Conservation (phyloP, 2,329 filamentous ascomycete genomes). For the Cordyceps cicadae region DNA sequence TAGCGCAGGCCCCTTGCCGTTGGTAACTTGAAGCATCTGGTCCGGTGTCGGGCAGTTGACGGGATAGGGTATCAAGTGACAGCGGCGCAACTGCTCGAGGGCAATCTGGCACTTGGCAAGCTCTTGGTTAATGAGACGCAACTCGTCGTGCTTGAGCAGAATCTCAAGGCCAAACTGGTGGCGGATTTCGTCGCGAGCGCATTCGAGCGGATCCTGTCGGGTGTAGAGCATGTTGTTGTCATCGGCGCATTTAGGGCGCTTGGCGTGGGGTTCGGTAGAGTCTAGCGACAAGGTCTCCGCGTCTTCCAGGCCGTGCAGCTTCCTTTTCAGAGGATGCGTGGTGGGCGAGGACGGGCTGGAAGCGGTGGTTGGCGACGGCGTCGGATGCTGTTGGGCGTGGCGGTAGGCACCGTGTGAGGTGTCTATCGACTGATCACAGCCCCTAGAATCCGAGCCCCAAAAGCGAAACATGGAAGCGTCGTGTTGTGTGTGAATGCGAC, state of each 20-base stretch:
- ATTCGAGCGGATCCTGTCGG: conserved; percentile 29
- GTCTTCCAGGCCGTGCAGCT: conserved; percentile 28
- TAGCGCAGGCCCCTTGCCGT: conserved; percentile 65
- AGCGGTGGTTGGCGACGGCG: conserved; percentile 19
- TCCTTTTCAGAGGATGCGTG: conserved; percentile 31
- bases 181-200: conserved; percentile 65
- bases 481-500: conserved; percentile 14
- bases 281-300: conserved; percentile 19
- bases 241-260: conserved; percentile 31
- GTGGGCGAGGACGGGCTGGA: conserved; percentile 12
- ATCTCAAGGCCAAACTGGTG: conserved; percentile 88
- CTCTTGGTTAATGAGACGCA: conserved; percentile 91
- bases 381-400: conserved; percentile 23
- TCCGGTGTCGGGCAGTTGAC: conserved; percentile 57
- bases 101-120: conserved; percentile 91
- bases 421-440: conserved; percentile 44
- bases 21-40: conserved; percentile 62
- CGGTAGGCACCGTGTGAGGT: conserved; percentile 29
- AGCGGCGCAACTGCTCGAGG: conserved; percentile 86
- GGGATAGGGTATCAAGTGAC: conserved; percentile 85
- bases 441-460: conserved; percentile 50
- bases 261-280: conserved; percentile 24
- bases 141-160: conserved; percentile 85
- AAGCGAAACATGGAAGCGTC: conserved; percentile 53
- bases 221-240: conserved; percentile 5